phyloP scores from a whole-genome alignment of 805 yeast species.

The Nadsonia fulvescens region DNA sequence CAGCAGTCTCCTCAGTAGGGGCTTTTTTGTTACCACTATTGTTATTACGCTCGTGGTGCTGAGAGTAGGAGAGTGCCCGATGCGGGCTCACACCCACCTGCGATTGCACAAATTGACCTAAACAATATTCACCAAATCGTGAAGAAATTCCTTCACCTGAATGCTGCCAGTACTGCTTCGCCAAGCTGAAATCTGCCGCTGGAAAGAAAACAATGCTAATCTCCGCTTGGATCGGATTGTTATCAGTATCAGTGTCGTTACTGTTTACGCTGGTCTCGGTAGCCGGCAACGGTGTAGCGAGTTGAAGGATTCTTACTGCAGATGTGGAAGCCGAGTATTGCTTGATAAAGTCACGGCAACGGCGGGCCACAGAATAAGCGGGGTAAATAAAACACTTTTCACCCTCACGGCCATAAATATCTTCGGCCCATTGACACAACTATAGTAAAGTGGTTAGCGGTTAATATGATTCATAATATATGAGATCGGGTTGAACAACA shows the following conservation, averaged over 20 bases:
- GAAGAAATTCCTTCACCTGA: conserved; percentile 94
- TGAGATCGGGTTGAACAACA: no score
- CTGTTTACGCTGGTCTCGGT: conserved; percentile 1
- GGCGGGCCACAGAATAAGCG: conserved; percentile 56
- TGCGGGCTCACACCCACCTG: conserved; percentile 10
- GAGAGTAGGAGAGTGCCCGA: conserved; percentile 1
- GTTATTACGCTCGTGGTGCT: conserved; percentile 2
- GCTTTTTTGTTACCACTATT: conserved; percentile 2
- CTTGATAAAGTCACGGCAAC: conserved; percentile 67
- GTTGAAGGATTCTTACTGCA: conserved; percentile 46
- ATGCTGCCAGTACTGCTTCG: conserved; percentile 91
- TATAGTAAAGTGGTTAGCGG: no score
- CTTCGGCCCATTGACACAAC: conserved; percentile 21
- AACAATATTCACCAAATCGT: conserved; percentile 68
- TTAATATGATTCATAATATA: no score
- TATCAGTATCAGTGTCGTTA: conserved; percentile 9
- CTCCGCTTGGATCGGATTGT: conserved; percentile 37
- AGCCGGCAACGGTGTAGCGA: conserved; percentile 39
- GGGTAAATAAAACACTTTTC: conserved; percentile 68
- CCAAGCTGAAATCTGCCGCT: conserved; percentile 34
- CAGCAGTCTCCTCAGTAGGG: conserved; percentile 7
- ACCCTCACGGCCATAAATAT: conserved; percentile 61
- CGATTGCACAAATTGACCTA: conserved; percentile 31
- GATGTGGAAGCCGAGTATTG: conserved; percentile 10
- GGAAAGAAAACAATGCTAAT: conserved; percentile 73